Base-by-base conservation (phyloP, 2,329 filamentous ascomycete genomes). In the Graphilbum sp. region DNA sequence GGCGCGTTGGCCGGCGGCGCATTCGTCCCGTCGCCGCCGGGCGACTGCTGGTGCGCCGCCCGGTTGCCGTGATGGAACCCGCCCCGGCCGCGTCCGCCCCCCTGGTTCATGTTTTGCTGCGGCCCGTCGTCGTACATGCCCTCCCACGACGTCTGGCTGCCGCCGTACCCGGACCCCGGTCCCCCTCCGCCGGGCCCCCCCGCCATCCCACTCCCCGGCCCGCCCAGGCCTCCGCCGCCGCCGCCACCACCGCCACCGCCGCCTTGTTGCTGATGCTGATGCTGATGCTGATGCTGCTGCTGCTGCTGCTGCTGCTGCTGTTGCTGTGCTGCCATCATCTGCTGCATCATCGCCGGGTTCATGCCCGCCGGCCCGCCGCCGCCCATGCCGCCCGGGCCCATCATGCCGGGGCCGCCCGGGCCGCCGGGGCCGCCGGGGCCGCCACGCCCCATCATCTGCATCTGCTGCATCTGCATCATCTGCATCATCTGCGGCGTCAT, bases 61-160 rank as follows among this genome's bases (percentile, higher is more conserved):
- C 27, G 27, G 42, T 41, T 41, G 36, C 33, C 37, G 39, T 41
- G 53, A 36, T 55, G 51, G 35, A 53, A 51, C 29, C 56, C 58
- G 36, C 54, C 52, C 17, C 47, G 40, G 21, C 46, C 45, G n/a
- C 54, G n/a, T 32, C 46, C 31, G 49, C 51, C 62, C 40, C 58
- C 57, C 48, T 60, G 64, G 47, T 78, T 77, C 7, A 29, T 65
- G 47, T 78, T 77, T 5, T 84, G 84, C 53, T 88, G 84, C 15
- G 86, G 87, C 2, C 87, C 83, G 54, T 95, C 88, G 54, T 96
- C 88, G 56, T 95, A 96, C 86, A 94, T 94, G 51, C 88, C 88
- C 56, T 96, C 88, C 86, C 87, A 95, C 31, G 79, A 87, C 19
- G 82, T 84, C n/a, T 80, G 79, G 15, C 75, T 75, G 33, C 73